Conservation (phyloP, 2,329 filamentous ascomycete species). For the Penicillium sp. region DNA sequence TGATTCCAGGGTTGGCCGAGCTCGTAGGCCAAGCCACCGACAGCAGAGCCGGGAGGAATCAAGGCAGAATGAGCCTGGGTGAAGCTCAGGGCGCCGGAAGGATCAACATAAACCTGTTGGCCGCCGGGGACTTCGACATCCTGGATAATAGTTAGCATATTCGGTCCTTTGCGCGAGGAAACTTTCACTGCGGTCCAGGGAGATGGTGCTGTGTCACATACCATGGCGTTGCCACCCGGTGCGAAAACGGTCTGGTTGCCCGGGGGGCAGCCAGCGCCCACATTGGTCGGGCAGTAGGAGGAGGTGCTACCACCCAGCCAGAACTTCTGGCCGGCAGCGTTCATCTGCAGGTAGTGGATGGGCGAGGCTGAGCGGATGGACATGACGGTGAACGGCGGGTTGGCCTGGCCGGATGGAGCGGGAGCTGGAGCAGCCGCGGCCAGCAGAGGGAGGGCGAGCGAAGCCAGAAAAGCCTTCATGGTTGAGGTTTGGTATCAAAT, state of each 20-base stretch:
- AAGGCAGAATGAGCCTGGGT: constrained; percentile 55
- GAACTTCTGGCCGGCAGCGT: constrained; percentile 51
- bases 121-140: constrained; percentile 60
- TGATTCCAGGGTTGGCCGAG: constrained; percentile 27
- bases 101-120: constrained; percentile 58
- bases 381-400: constrained; percentile 44
- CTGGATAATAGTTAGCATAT: constrained; percentile 22
- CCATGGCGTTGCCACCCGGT: constrained; percentile 38
- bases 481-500: constrained; percentile 5
- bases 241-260: constrained; percentile 50
- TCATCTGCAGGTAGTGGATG: constrained; percentile 49
- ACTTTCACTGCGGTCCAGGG: neutral
- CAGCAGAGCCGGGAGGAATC: constrained; percentile 52
- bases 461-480: constrained; percentile 28
- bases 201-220: constrained; percentile 25
- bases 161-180: neutral
- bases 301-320: constrained; percentile 49
- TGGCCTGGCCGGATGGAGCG: constrained; percentile 1
- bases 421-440: constrained; percentile 26
- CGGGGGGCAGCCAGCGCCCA: constrained; percentile 41
- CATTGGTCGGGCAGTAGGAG: constrained; percentile 50
- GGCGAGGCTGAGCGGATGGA: constrained; percentile 48
- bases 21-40: constrained; percentile 50
- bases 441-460: constrained; percentile 28
- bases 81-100: constrained; percentile 56